Conservation (phyloP, 805 yeast species). For the Starmerella powellii region DNA sequence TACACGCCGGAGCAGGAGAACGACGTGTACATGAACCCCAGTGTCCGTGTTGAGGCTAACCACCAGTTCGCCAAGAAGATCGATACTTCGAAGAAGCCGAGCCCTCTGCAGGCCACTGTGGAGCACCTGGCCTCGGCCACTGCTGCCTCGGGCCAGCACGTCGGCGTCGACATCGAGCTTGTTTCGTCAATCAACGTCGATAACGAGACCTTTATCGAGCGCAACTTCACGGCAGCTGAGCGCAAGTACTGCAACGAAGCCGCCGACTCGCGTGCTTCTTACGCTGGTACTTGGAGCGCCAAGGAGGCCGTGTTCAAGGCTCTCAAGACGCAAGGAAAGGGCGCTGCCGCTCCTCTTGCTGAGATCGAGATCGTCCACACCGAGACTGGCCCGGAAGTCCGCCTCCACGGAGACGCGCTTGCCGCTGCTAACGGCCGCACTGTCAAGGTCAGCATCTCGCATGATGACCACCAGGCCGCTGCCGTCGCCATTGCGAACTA, state of each 20-base stretch:
- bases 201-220: slow-evolving; percentile 81
- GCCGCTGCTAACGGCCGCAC: slow-evolving; percentile 52
- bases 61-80: slow-evolving; percentile 15
- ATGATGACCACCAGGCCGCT: slow-evolving; percentile 92
- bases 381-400: slow-evolving; percentile 74
- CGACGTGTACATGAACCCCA: slow-evolving; percentile 89
- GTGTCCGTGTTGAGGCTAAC: slow-evolving; percentile 51
- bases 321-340: slow-evolving; percentile 73
- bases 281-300: slow-evolving; percentile 98
- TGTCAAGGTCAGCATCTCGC: slow-evolving; percentile 84
- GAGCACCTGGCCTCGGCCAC: slow-evolving; percentile 29
- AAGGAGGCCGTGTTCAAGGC: slow-evolving; percentile 98
- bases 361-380: slow-evolving; percentile 76
- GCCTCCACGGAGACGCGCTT: slow-evolving; percentile 63
- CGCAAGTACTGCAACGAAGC: slow-evolving; percentile 63
- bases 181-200: slow-evolving; percentile 67
- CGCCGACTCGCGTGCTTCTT: slow-evolving; percentile 74
- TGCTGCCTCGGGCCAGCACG: slow-evolving; percentile 47
- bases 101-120: slow-evolving; percentile 27
- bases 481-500: slow-evolving; percentile 68
- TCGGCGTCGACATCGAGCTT: slow-evolving; percentile 96
- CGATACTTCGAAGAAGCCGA: slow-evolving; percentile 23
- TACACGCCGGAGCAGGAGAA: slow-evolving; percentile 79
- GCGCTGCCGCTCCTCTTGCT: slow-evolving; percentile 88
- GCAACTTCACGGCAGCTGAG: slow-evolving; percentile 81